These are phyloP conservation scores for Rhodomyrtus tomentosa DNA, from an alignment of 345 rosid genomes.

Conservation along the genomic window DNA sequence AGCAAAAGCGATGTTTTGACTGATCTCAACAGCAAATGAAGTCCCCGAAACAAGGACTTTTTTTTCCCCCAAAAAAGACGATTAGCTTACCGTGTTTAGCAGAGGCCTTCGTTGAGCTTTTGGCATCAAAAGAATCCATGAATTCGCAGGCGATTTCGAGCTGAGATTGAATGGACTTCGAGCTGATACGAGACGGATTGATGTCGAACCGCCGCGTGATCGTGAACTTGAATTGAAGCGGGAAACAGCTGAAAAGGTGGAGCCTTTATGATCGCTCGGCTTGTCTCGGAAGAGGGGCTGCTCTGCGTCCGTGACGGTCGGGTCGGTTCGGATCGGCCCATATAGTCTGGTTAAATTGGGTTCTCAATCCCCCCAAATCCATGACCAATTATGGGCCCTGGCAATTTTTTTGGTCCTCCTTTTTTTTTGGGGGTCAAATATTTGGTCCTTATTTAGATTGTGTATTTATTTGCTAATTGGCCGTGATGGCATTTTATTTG, in stretches of 20 bases:
- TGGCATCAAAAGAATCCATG: not conserved
- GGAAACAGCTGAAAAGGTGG: not conserved
- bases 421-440: no score
- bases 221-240: not conserved
- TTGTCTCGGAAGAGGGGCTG: not conserved
- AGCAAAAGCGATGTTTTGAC: not conserved
- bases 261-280: not conserved
- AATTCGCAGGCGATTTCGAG: not conserved
- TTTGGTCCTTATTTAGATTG: not conserved
- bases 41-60: not conserved
- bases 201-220: not conserved
- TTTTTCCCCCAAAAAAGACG: not conserved
- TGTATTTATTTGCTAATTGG: not conserved
- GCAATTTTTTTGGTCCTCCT: not conserved
- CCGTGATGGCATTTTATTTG: not conserved
- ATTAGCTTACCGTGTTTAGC: no score
- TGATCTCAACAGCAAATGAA: not conserved
- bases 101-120: not conserved
- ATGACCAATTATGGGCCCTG: not conserved
- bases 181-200: not conserved
- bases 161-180: not conserved
- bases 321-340: no score
- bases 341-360: not conserved
- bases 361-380: not conserved
- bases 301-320: no score